A percentile compares a stretch with the other conserved stretches of the same genome.
Evolutionary conservation across 148 eudicot genomes (phyloP).

Genomic region (Amaranthus cruentus): DNA sequence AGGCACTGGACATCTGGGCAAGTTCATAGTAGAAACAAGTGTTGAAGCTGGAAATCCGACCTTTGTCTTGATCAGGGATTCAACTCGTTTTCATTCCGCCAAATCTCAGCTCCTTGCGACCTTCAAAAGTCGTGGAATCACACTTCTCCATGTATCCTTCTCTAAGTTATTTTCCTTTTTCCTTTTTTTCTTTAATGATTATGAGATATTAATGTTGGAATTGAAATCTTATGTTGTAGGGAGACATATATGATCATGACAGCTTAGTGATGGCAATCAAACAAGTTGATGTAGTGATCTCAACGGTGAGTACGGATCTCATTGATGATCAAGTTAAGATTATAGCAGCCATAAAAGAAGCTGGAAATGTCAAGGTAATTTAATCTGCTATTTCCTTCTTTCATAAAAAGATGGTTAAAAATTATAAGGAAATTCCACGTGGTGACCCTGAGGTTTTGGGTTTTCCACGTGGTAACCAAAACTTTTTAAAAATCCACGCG

Average conservation of each 20-base stretch:
- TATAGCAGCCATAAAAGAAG: constrained; percentile 54
- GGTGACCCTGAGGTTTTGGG: too few species aligned
- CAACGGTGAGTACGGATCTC: constrained; percentile 28
- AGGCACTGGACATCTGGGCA: constrained; percentile 62
- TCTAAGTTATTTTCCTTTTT: background rate
- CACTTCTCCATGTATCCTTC: constrained; percentile 30
- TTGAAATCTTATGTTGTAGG: constrained; percentile 19
- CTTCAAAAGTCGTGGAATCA: constrained; percentile 43
- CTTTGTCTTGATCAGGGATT: constrained; percentile 40
- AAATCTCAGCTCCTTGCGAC: constrained; percentile 32
- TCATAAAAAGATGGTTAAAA: background rate
- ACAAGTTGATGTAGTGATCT: constrained; percentile 66
- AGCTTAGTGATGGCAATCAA: constrained; percentile 48
- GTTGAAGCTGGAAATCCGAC: constrained; percentile 47
- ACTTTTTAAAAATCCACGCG: too few species aligned
- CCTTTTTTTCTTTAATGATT: background rate
- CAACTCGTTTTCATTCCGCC: constrained; percentile 30
- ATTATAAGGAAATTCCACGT: too few species aligned
- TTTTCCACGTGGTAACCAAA: too few species aligned
- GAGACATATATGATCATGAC: constrained; percentile 45
- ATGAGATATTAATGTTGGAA: background rate
- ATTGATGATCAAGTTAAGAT: constrained; percentile 39
- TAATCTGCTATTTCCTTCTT: background rate
- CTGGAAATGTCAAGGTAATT: constrained; percentile 58
- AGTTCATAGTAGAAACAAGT: constrained; percentile 50